Evolutionary conservation across 257 asterid species (phyloP).

Genomic region (Sherardia arvensis): DNA sequence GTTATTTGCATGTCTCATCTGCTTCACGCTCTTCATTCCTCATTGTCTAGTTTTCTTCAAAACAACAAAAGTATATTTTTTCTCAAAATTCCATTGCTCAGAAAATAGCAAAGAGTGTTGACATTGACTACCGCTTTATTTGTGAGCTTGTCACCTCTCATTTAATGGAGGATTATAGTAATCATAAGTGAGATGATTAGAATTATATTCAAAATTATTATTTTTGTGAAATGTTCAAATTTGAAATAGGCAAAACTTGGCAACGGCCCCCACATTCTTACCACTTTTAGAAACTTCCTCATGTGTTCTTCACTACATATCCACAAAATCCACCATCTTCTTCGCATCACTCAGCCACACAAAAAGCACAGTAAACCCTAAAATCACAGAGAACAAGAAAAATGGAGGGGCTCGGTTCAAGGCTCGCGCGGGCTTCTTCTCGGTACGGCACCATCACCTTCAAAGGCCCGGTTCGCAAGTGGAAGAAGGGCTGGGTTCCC

Average conservation of each 20-base stretch:
- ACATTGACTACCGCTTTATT: too few relatives aligned
- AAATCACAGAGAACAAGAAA: background rate
- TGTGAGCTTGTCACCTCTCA: too few relatives aligned
- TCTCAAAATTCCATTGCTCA: too few relatives aligned
- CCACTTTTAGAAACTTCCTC: background rate
- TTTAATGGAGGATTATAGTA: too few relatives aligned
- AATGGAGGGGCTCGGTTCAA: constrained; percentile 59
- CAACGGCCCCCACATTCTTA: background rate
- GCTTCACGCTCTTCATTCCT: too few relatives aligned
- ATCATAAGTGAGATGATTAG: too few relatives aligned
- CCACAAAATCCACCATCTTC: background rate
- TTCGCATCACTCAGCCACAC: background rate
- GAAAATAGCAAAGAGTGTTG: too few relatives aligned
- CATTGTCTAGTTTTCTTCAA: too few relatives aligned
- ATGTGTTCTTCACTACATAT: background rate
- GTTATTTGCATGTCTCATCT: too few relatives aligned
- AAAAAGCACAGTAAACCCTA: background rate
- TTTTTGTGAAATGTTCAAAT: too few relatives aligned
- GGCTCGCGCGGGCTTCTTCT: constrained; percentile 56
- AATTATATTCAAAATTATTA: too few relatives aligned
- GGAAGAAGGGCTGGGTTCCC: constrained; percentile 86
- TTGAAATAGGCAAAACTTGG: background rate
- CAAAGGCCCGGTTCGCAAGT: constrained; percentile 73
- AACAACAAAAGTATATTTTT: too few relatives aligned
- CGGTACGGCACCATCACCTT: constrained; percentile 43